Conservation (phyloP, 805 yeast genomes). For the Candida coquimbonensis region DNA sequence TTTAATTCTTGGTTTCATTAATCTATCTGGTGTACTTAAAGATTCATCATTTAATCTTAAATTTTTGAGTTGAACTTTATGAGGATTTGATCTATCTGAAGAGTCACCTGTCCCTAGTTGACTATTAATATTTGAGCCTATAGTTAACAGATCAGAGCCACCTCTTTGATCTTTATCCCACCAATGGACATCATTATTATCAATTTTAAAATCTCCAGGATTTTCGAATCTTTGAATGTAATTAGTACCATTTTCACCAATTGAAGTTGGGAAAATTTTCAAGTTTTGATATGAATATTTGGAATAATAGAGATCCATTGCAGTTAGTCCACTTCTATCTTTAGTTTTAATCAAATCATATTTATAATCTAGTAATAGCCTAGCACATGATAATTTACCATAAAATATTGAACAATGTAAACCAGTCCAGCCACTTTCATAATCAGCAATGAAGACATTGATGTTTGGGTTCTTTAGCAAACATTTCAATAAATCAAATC, state of each 20-base stretch:
- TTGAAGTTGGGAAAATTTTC: constrained; percentile 36
- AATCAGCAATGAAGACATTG: constrained; percentile 45
- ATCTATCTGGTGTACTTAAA: constrained; percentile 20
- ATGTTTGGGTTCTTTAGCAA: constrained; percentile 41
- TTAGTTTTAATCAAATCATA: constrained; percentile 41
- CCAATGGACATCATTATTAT: constrained; percentile 24
- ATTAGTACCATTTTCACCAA: constrained; percentile 22
- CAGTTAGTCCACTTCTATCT: constrained; percentile 68
- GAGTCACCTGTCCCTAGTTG: constrained; percentile 64
- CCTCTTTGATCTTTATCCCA: constrained; percentile 38
- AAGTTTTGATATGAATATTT: constrained; percentile 35
- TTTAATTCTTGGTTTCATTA: constrained; percentile 38
- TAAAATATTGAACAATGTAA: constrained; percentile 62
- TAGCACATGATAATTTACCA: constrained; percentile 51
- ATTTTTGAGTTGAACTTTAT: constrained; percentile 27
- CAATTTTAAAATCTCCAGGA: constrained; percentile 1
- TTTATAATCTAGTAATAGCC: constrained; percentile 30
- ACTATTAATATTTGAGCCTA: constrained; percentile 57
- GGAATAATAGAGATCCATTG: constrained; percentile 49
- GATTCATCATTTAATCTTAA: constrained; percentile 7
- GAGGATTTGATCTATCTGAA: constrained; percentile 39
- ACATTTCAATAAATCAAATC: constrained; percentile 37
- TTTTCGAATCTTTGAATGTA: constrained; percentile 11
- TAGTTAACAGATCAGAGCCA: constrained; percentile 51
- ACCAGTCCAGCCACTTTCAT: constrained; percentile 78